Percentiles rank a stretch among this genome's conserved stretches.
Evolutionary conservation across 108 stramenopile genomes (phyloP).

Genomic region (Conticribra weissflogii): DNA sequence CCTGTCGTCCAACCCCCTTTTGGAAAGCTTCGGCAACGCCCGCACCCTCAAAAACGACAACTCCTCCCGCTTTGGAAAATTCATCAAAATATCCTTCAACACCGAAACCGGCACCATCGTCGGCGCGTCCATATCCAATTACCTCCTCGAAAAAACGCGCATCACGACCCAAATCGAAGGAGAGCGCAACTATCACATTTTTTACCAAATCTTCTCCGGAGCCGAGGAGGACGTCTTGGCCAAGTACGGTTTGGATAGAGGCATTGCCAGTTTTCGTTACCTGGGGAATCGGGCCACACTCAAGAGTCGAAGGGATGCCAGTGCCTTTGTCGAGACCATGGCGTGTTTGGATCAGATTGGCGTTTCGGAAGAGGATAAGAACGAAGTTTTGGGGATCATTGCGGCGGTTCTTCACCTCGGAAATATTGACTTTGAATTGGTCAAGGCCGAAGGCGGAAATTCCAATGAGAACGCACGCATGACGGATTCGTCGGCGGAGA

Average conservation of each 20-base stretch:
- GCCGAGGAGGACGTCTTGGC: constrained; percentile 53
- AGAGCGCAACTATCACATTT: constrained; percentile 98
- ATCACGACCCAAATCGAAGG: constrained; percentile 90
- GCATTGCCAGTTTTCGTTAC: constrained; percentile 67
- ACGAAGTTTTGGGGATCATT: constrained; percentile 69
- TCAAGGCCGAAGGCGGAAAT: constrained; percentile 47
- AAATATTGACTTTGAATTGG: constrained; percentile 82
- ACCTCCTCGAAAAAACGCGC: constrained; percentile 94
- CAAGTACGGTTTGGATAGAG: constrained; percentile 61
- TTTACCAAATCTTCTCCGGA: constrained; percentile 93
- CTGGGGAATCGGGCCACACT: constrained; percentile 53
- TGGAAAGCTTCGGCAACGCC: constrained; percentile 93
- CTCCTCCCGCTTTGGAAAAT: constrained; percentile 94
- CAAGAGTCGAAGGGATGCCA: constrained; percentile 59
- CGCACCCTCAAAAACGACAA: constrained; percentile 90
- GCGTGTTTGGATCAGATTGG: constrained; percentile 74
- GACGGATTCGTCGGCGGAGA: constrained; percentile 47
- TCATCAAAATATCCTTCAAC: constrained; percentile 86
- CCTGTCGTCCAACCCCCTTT: constrained; percentile 88
- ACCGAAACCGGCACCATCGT: constrained; percentile 72
- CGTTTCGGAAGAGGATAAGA: constrained; percentile 60
- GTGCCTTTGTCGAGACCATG: constrained; percentile 69
- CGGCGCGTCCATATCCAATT: constrained; percentile 86
- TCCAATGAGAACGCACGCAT: constrained; percentile 57
- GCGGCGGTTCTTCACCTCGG: constrained; percentile 94